Evolutionary conservation across 1,139 yeast species (phyloP).

Genomic region (Geotrichum candidum): DNA sequence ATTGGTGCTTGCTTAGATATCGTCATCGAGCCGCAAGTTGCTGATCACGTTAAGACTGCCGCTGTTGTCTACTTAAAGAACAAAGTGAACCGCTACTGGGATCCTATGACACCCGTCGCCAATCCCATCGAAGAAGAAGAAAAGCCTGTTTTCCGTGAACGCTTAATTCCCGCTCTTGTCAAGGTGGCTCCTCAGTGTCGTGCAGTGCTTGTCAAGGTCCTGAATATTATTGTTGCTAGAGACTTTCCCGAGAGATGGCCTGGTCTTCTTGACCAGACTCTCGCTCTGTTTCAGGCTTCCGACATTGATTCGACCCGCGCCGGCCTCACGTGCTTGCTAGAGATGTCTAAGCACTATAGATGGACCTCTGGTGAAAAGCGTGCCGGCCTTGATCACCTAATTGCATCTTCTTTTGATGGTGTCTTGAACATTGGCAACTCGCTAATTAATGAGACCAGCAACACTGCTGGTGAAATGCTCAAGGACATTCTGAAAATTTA

Average conservation of each 20-base stretch:
- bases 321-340: conserved; percentile 71
- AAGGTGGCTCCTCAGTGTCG: conserved; percentile 39
- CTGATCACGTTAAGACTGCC: conserved; percentile 59
- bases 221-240: conserved; percentile 54
- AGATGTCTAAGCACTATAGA: conserved; percentile 66
- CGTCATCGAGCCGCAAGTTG: conserved; percentile 49
- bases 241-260: conserved; percentile 78
- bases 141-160: conserved; percentile 61
- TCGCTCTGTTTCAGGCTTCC: conserved; percentile 49
- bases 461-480: conserved; percentile 63
- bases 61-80: conserved; percentile 88
- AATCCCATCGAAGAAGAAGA: conserved; percentile 57
- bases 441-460: conserved; percentile 43
- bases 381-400: conserved; percentile 52
- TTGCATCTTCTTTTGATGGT: conserved; percentile 61
- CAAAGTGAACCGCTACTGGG: conserved; percentile 63
- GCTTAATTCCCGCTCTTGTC: conserved; percentile 47
- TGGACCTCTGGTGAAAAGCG: conserved; percentile 67
- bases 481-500: conserved; percentile 70
- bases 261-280: conserved; percentile 51
- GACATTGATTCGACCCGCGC: conserved; percentile 60
- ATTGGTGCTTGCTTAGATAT: conserved; percentile 79
- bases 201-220: conserved; percentile 64
- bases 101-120: conserved; percentile 24
- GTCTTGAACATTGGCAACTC: conserved; percentile 60